Evolutionary conservation across 1,284 basidiomycete species (phyloP).

Genomic region (Trichosporon sp.): DNA sequence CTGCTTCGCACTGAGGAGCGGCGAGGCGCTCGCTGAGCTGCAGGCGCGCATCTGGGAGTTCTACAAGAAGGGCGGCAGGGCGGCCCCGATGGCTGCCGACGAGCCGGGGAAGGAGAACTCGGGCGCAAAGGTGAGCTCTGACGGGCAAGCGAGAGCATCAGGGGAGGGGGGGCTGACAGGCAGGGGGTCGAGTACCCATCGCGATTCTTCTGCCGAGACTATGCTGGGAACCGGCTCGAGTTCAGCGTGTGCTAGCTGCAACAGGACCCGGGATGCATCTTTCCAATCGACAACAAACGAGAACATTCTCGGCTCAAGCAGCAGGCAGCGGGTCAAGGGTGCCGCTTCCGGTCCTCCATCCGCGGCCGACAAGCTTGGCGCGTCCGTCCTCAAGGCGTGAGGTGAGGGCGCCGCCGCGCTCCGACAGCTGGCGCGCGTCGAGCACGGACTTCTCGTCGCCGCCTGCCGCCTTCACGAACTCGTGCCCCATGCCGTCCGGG

Average conservation of each 20-base stretch:
- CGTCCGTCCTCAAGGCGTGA: conserved; percentile 10
- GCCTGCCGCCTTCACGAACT: neutral
- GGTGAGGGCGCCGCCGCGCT: conserved; percentile 13
- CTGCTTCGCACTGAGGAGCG: conserved; percentile 36
- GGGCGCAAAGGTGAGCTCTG: conserved; percentile 30
- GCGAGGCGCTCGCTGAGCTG: conserved; percentile 33
- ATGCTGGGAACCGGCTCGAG: conserved; percentile 45
- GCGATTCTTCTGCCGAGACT: conserved; percentile 46
- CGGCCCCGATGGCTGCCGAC: conserved; percentile 35
- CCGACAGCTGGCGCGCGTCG: conserved; percentile 14
- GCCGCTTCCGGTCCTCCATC: conserved; percentile 13
- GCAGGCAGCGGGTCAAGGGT: conserved; percentile 13
- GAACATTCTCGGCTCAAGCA: too few species aligned
- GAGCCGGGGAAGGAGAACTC: conserved; percentile 41
- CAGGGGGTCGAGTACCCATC: conserved; percentile 45
- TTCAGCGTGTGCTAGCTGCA: conserved; percentile 24
- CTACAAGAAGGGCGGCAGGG: conserved; percentile 19
- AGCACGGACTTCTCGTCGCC: neutral
- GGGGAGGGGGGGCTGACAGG: conserved; percentile 4
- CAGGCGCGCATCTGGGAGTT: conserved; percentile 41
- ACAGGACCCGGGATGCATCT: neutral
- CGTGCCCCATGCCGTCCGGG: neutral
- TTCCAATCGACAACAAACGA: neutral
- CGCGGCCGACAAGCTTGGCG: conserved; percentile 15
- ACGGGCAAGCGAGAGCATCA: neutral